Evolutionary conservation across 495 filamentous ascomycete species (phyloP).

Genomic region (Oleoguttula mirabilis): DNA sequence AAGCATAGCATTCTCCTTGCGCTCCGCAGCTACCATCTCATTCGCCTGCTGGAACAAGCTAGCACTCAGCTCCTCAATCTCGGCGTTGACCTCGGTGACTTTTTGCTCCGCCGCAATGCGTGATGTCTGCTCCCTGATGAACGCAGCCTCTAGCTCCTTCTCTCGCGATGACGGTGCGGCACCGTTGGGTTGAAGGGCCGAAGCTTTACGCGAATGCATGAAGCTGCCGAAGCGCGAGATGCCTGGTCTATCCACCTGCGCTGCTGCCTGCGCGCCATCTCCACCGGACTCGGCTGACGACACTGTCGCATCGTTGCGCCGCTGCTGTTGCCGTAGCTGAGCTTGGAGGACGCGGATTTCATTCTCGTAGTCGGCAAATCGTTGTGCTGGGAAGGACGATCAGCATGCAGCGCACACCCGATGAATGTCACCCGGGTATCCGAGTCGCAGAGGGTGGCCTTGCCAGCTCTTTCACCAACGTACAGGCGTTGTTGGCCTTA

Average conservation of each 20-base stretch:
- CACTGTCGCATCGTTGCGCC: not conserved
- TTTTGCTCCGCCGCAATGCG: constrained; percentile 64
- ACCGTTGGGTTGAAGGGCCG: constrained; percentile 17
- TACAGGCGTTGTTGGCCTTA: constrained; percentile 68
- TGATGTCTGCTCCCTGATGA: constrained; percentile 57
- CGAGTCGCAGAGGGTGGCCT: no score
- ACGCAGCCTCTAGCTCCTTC: constrained; percentile 52
- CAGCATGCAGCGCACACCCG: no score
- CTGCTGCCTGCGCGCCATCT: constrained; percentile 7
- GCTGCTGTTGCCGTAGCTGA: constrained; percentile 12
- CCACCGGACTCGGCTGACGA: constrained; percentile 3
- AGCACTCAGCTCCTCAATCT: constrained; percentile 82
- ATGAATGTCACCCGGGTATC: no score
- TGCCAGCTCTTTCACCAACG: no score
- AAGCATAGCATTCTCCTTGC: constrained; percentile 63
- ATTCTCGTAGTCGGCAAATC: constrained; percentile 83
- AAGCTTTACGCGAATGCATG: constrained; percentile 9
- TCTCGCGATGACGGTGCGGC: constrained; percentile 27
- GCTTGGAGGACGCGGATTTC: constrained; percentile 58
- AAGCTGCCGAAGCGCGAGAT: constrained; percentile 14
- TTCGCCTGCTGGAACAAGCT: constrained; percentile 88
- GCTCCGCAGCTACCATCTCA: constrained; percentile 89
- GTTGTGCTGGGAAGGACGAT: constrained; percentile 35
- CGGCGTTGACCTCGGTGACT: constrained; percentile 55
- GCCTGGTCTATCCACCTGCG: constrained; percentile 5